These are phyloP conservation scores for Blepharisma stoltei DNA, from an alignment of 73 alveolate genomes.

Conservation along the genomic window DNA sequence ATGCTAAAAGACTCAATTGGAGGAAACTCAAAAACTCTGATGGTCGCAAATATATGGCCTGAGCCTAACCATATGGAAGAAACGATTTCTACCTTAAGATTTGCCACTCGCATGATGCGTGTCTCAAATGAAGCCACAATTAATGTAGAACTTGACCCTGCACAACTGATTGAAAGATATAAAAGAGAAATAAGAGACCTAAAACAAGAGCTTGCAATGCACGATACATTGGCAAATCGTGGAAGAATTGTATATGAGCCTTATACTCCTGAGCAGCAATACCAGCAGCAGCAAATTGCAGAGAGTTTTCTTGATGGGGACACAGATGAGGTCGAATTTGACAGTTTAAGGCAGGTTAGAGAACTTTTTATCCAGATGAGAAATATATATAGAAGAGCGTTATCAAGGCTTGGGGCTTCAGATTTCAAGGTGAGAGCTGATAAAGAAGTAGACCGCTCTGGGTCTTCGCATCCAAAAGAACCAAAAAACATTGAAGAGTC, in stretches of 20 bases:
- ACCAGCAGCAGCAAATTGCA: constrained; percentile 66
- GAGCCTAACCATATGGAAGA: constrained; percentile 93
- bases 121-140: constrained; percentile 94
- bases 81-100: constrained; percentile 95
- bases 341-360: constrained; percentile 85
- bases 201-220: constrained; percentile 99
- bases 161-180: constrained; percentile 57
- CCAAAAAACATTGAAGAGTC: constrained; percentile 47
- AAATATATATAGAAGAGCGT: constrained; percentile 76
- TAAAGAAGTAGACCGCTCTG: constrained; percentile 41
- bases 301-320: constrained; percentile 79
- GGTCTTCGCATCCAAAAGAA: constrained; percentile 31
- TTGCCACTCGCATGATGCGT: constrained; percentile 99
- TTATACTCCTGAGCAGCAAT: constrained; percentile 87
- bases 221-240: constrained; percentile 95
- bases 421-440: constrained; percentile 48
- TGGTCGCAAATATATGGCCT: constrained; percentile 99
- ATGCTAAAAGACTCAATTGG: constrained; percentile 98
- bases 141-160: constrained; percentile 91
- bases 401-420: constrained; percentile 56
- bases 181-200: constrained; percentile 96
- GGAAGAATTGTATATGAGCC: constrained; percentile 97
- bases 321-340: constrained; percentile 84
- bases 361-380: constrained; percentile 91
- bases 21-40: constrained; percentile 97